Conservation (phyloP, 306 rosid species). For the Quercus robur region DNA sequence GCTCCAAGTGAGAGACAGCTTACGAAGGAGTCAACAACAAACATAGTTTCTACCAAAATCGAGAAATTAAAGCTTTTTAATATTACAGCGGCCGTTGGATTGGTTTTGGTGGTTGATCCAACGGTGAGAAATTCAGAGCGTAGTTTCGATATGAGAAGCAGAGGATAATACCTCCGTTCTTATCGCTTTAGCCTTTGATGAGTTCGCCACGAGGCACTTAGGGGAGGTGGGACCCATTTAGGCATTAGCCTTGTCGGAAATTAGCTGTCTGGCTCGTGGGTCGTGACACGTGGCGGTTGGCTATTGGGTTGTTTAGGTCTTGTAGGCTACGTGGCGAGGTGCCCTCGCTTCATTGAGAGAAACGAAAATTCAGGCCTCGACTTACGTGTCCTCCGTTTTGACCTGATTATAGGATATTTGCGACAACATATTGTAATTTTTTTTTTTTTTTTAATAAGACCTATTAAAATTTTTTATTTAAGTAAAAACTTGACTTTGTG, state of each 20-base stretch:
- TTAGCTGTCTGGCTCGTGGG: constrained; percentile 28
- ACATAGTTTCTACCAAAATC: too few relatives aligned
- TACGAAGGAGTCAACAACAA: too few relatives aligned
- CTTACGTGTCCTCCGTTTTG: constrained; percentile 22
- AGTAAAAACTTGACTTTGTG: too few relatives aligned
- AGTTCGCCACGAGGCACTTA: constrained; percentile 55
- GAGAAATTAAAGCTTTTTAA: too few relatives aligned
- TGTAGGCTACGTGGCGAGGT: constrained; percentile 21
- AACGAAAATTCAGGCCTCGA: not conserved
- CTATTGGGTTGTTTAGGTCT: not conserved
- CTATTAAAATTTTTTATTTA: too few relatives aligned
- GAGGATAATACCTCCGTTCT: constrained; percentile 26
- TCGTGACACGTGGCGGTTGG: not conserved
- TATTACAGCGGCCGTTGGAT: not conserved
- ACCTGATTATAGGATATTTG: constrained; percentile 24
- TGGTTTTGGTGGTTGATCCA: not conserved
- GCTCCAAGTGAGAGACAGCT: too few relatives aligned
- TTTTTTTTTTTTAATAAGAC: too few relatives aligned
- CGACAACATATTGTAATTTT: not conserved
- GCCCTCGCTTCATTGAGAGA: constrained; percentile 14
- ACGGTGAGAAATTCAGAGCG: not conserved
- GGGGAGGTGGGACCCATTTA: constrained; percentile 41
- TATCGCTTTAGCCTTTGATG: constrained; percentile 52
- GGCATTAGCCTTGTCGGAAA: constrained; percentile 19
- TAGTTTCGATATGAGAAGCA: not conserved